Evolutionary conservation across 768 basidiomycete genomes (phyloP).

Genomic region (Psilocybe cyanescens): DNA sequence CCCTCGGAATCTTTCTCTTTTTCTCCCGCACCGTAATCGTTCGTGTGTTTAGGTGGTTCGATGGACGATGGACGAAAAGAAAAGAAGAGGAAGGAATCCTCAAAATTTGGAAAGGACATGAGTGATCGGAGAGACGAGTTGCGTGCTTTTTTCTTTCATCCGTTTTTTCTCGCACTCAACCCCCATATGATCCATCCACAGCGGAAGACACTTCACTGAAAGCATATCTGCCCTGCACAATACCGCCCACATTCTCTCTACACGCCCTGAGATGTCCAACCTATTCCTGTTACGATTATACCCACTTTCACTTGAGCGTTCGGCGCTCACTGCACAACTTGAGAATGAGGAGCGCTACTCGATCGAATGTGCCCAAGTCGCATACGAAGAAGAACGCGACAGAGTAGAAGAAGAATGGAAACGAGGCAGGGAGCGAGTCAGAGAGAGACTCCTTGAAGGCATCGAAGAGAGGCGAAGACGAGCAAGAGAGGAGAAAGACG

Average conservation of each 20-base stretch:
- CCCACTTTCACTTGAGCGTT: conserved; percentile 76
- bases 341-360: conserved; percentile 70
- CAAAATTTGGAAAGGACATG: conserved; percentile 76
- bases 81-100: conserved; percentile 68
- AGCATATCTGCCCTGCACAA: conserved; percentile 62
- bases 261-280: conserved; percentile 66
- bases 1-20: conserved; percentile 11
- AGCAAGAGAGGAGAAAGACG: conserved; percentile 88
- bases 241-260: conserved; percentile 63
- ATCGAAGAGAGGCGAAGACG: conserved; percentile 81
- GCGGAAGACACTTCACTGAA: conserved; percentile 66
- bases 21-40: background rate
- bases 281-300: conserved; percentile 75
- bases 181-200: conserved; percentile 27
- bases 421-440: conserved; percentile 72
- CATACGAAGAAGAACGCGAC: conserved; percentile 79
- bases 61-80: conserved; percentile 58
- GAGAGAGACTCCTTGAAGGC: conserved; percentile 80
- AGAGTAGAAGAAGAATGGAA: conserved; percentile 85
- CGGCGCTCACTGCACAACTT: conserved; percentile 69
- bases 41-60: conserved; percentile 11
- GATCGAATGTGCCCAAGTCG: conserved; percentile 66
- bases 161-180: conserved; percentile 13
- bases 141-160: conserved; percentile 28
- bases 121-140: conserved; percentile 79